Percentiles rank a stretch among this genome's conserved stretches.
Conservation (phyloP, 805 yeast species). For the Saccharomycopsis malanga region DNA sequence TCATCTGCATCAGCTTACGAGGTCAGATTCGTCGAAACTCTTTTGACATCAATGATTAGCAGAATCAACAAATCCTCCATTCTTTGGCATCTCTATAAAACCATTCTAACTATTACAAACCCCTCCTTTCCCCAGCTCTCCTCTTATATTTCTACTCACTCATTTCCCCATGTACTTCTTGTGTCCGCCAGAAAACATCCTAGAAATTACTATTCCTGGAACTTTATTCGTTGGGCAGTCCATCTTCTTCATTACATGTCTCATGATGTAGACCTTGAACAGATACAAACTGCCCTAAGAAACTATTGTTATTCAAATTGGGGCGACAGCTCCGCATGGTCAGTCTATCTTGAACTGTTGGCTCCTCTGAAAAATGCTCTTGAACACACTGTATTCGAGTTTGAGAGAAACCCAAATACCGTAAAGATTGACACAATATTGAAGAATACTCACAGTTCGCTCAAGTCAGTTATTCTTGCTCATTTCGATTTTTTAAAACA, state of each 20-base stretch:
- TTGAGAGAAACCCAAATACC: neutral
- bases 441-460: neutral
- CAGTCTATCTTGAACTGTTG: neutral
- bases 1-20: neutral
- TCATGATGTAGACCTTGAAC: neutral
- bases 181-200: slow-evolving; percentile 13
- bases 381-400: neutral
- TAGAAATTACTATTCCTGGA: slow-evolving; percentile 21
- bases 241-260: neutral
- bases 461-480: neutral
- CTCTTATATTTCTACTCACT: too few relatives aligned
- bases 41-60: slow-evolving; percentile 26
- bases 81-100: slow-evolving; percentile 28
- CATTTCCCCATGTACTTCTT: slow-evolving; percentile 5
- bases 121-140: too few relatives aligned
- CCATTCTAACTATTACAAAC: slow-evolving; percentile 5
- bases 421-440: neutral
- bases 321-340: neutral
- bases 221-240: slow-evolving; percentile 14
- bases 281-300: neutral
- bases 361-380: neutral
- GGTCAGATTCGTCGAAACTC: slow-evolving; percentile 14
- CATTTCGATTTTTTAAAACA: neutral
- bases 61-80: slow-evolving; percentile 31
- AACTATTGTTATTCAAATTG: neutral